Conservation (phyloP, 2,329 filamentous ascomycete genomes). For the Stemphylium lycopersici region DNA sequence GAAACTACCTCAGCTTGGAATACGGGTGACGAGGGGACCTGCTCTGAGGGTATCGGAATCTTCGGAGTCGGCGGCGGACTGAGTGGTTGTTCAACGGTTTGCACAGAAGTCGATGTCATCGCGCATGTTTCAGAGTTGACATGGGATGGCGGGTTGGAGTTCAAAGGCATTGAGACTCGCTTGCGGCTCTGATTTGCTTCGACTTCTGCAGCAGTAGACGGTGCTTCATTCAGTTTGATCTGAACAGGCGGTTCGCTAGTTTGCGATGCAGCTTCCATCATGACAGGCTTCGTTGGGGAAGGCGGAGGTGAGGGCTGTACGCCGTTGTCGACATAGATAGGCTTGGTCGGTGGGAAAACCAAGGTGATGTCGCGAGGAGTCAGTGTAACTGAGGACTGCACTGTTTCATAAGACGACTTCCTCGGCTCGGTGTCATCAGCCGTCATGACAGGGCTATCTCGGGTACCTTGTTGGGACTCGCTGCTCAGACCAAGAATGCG, state of each 20-base stretch:
- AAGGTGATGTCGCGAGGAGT: slow-evolving; percentile 36
- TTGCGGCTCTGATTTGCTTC: slow-evolving; percentile 78
- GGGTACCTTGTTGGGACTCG: slow-evolving; percentile 32
- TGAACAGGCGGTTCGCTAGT: slow-evolving; percentile 27
- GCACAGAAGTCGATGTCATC: slow-evolving; percentile 71
- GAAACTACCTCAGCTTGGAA: slow-evolving; percentile 57
- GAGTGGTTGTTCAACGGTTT: slow-evolving; percentile 66
- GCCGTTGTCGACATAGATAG: slow-evolving; percentile 73
- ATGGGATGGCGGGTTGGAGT: slow-evolving; percentile 17
- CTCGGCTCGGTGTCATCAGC: slow-evolving; percentile 32
- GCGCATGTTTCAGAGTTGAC: slow-evolving; percentile 22
- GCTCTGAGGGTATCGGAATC: slow-evolving; percentile 51
- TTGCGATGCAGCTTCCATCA: slow-evolving; percentile 30
- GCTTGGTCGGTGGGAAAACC: slow-evolving; percentile 43
- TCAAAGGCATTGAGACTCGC: slow-evolving; percentile 58
- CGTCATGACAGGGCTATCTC: slow-evolving; percentile 26
- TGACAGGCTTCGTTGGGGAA: slow-evolving; percentile 63
- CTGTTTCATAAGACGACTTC: slow-evolving; percentile 30
- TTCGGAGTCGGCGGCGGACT: slow-evolving; percentile 71
- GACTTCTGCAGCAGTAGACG: slow-evolving; percentile 53
- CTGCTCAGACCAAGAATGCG: slow-evolving; percentile 51
- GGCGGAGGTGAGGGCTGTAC: slow-evolving; percentile 84
- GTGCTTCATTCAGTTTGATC: slow-evolving; percentile 30
- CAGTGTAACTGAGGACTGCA: slow-evolving; percentile 30
- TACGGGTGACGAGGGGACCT: slow-evolving; percentile 46